Conservation (phyloP, 768 basidiomycete species). For the Pisolithus tinctorius region DNA sequence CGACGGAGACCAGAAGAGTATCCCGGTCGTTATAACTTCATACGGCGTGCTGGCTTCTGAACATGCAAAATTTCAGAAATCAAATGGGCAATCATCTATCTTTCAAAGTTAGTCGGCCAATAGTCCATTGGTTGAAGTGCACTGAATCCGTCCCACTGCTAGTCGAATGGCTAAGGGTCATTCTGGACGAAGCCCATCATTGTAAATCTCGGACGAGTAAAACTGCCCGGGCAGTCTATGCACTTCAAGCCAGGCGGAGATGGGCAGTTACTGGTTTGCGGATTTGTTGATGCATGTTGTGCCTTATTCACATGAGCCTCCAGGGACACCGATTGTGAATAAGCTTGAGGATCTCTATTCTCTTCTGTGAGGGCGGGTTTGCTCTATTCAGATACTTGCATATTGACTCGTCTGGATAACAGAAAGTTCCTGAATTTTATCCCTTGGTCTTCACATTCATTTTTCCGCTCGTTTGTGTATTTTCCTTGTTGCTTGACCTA, state of each 20-base stretch:
- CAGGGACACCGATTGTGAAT: conserved; percentile 93
- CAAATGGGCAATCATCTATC: conserved; percentile 45
- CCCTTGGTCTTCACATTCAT: conserved; percentile 78
- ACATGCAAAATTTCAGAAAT: conserved; percentile 62
- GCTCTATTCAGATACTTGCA: background rate
- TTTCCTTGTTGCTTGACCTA: background rate
- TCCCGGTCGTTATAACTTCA: conserved; percentile 84
- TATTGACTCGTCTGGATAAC: conserved; percentile 1
- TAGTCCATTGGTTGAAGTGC: background rate
- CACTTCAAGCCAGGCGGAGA: conserved; percentile 66
- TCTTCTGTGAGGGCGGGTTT: conserved; percentile 43
- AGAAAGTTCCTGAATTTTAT: conserved; percentile 75
- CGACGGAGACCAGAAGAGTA: conserved; percentile 40
- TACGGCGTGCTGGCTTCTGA: conserved; percentile 92
- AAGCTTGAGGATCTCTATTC: conserved; percentile 89
- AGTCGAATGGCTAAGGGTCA: conserved; percentile 79
- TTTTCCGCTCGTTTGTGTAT: conserved; percentile 75
- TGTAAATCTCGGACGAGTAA: conserved; percentile 88
- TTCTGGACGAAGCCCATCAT: conserved; percentile 92
- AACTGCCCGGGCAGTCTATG: conserved; percentile 85
- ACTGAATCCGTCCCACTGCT: conserved; percentile 4
- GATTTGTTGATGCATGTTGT: background rate
- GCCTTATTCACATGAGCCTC: background rate
- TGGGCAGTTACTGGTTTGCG: conserved; percentile 83
- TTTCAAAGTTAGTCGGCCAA: conserved; percentile 56